Base-by-base conservation (phyloP, 371 early-diverging fungal genomes). In the Paramicrosporidium saccamoebae region DNA sequence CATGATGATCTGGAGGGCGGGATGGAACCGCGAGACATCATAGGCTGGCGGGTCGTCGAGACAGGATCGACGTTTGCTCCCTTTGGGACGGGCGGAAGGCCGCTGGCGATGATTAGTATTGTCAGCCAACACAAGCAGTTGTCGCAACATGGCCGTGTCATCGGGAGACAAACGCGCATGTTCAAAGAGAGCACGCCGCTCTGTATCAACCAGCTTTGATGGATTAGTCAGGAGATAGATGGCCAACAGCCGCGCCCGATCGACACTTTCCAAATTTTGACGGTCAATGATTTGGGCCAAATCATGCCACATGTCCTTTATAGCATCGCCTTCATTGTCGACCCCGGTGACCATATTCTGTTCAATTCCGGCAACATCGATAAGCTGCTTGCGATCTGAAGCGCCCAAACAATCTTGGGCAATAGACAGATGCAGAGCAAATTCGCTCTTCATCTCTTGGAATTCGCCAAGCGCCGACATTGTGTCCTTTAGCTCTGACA, bases 391-490 rank as follows among this genome's bases (percentile, higher is more conserved):
- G 12, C 51, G 39, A 21, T 64, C 60, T 32, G 78, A 75, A 18
- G 58, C 42, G 2, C 44, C 35, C 50, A 78, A 64, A 39, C 82
- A 88, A 26, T 78, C 68, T 38, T 60, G 60, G 27, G 72, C 66
- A 33, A 94, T 65, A 11, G 65, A 69, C 36, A 84, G 71, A 36
- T 94, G 95, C 2, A 64, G 55, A 14, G 82, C 64, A 36, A 71
- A 90, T 55, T 66, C 41, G 12, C 56, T 48, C 36, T 81, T 77
- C 49, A 75, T 53, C 26, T 77, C 74, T 38, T 79, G 79, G 37
- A 66, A 88, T 37, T 86, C 72, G 2, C 86, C 90, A 12, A 94
- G 88, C 41, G 16, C 50, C 55, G 3, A 55, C 53, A 16, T 58
- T 57, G 19, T 53, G 46, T 21, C 21, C 22, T 12, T 23, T 40